Evolutionary conservation across 441 rosid genomes (phyloP).

Genomic region (Erodium moschatum): DNA sequence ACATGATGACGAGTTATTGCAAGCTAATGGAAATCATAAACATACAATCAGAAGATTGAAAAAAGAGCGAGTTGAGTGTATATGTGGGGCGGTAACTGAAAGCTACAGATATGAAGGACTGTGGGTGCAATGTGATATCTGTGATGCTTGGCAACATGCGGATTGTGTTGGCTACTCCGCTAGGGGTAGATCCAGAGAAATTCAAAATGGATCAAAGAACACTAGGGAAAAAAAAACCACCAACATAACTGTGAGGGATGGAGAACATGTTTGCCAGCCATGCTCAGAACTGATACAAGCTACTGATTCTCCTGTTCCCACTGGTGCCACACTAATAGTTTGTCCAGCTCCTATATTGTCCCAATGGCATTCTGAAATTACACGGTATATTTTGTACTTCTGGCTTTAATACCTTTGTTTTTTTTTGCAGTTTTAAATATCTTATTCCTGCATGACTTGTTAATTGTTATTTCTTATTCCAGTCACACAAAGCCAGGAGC

Average conservation of each 20-base stretch:
- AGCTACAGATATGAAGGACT: constrained; percentile 63
- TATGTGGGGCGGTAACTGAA: constrained; percentile 94
- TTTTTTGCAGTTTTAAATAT: constrained; percentile 7
- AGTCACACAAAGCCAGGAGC: constrained; percentile 86
- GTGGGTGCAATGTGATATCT: constrained; percentile 92
- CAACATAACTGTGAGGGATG: constrained; percentile 53
- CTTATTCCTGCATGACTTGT: constrained; percentile 19
- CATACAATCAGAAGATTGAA: constrained; percentile 52
- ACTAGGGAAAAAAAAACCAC: constrained; percentile 41
- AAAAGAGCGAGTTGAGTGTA: constrained; percentile 89
- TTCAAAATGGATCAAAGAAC: constrained; percentile 24
- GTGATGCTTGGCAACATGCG: constrained; percentile 99
- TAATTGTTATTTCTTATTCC: constrained; percentile 25
- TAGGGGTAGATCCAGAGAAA: constrained; percentile 41
- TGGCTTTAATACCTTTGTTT: neutral
- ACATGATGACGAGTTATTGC: constrained; percentile 22
- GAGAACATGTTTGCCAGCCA: constrained; percentile 63
- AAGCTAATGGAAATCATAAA: constrained; percentile 32
- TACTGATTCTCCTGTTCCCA: constrained; percentile 61
- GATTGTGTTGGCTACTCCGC: constrained; percentile 92
- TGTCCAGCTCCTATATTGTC: constrained; percentile 92
- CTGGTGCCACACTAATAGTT: constrained; percentile 89
- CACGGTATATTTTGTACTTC: constrained; percentile 41
- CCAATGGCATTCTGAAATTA: constrained; percentile 91
- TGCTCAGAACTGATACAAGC: constrained; percentile 73